Base-by-base conservation (phyloP, 192 early-diverging fungal genomes). In the Dispira simplex region DNA sequence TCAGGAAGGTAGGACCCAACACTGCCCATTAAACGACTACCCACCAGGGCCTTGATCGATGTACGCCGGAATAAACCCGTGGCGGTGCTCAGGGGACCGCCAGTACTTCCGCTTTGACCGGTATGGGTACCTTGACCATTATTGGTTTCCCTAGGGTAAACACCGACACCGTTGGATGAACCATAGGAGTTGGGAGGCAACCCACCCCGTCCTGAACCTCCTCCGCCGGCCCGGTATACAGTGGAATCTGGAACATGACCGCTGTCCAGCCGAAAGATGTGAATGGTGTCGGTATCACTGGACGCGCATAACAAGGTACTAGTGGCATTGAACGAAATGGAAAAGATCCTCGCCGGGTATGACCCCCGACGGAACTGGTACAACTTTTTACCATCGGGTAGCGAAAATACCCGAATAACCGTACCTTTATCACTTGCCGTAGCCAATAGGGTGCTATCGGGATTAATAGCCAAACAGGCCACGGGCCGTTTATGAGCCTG, bases 361-460 rank as follows among this genome's bases (percentile, higher is more conserved):
- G 93, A 87, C 55, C 96, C 96, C 45, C 96, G 78, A 52, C 96
- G 84, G 76, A 99, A 95, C 74, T 97, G 93, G 68, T 84, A 88
- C 20, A 97, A 75, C 64, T 91, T 88, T 63, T 87, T 75, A 18
- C 89, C 92, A 56, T 86, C 78, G 12, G 91, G 87, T 21, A 95
- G 80, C 16, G 89, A 82, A 70, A 92, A 97, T 8, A 99, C 93
- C 43, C 96, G 83, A 64, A 99, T 96, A 0, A 99, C 90, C 1
- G 96, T 99, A 11, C 96, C 96, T 87, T 96, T 96, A 68, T 97
- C 94, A 70, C 90, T 93, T 20, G 93, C 83, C 0, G 94, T 97
- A 25, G 96, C 96, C 28, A 97, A 74, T 78, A 95, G 73, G 0
- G 89, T 90, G n/a, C 96, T 95, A 28, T 93, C 88, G 52, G 80